A percentile compares a stretch with the other conserved stretches of the same genome.
Evolutionary conservation across 148 eudicot species (phyloP).

Genomic region (Vaccinium vitisidaea): DNA sequence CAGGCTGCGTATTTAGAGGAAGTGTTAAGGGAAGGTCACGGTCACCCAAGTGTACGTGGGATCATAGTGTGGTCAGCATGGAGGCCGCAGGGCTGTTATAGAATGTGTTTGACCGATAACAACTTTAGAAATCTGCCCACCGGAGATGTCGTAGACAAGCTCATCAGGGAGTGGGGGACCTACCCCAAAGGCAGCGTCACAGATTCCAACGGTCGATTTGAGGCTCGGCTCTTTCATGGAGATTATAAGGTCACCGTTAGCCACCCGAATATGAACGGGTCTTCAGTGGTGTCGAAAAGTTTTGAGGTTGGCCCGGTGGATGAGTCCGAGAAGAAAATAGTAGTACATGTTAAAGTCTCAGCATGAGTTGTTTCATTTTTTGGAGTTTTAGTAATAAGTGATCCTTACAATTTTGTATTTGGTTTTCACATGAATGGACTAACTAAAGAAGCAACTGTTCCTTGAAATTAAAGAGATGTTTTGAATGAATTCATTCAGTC

Average conservation of each 20-base stretch:
- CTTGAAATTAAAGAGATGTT: not conserved
- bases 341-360: not conserved
- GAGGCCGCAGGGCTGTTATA: constrained; percentile 45
- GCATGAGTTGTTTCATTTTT: not conserved
- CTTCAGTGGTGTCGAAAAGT: not conserved
- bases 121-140: constrained; percentile 53
- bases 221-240: constrained; percentile 46
- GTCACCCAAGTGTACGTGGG: constrained; percentile 48
- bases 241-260: constrained; percentile 34
- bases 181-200: constrained; percentile 24
- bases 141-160: constrained; percentile 50
- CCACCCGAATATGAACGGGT: not conserved
- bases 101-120: constrained; percentile 57
- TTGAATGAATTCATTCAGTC: not conserved
- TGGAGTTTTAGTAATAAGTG: not conserved
- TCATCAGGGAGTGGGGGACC: constrained; percentile 35
- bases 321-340: not conserved
- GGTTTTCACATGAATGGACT: not conserved
- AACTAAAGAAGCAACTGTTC: not conserved
- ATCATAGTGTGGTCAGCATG: constrained; percentile 61
- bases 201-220: constrained; percentile 35
- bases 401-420: not conserved
- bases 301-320: not conserved
- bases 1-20: constrained; percentile 43
- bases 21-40: constrained; percentile 44